Conservation (phyloP, 164 flowering plant species). For the Berberis thunbergii region DNA sequence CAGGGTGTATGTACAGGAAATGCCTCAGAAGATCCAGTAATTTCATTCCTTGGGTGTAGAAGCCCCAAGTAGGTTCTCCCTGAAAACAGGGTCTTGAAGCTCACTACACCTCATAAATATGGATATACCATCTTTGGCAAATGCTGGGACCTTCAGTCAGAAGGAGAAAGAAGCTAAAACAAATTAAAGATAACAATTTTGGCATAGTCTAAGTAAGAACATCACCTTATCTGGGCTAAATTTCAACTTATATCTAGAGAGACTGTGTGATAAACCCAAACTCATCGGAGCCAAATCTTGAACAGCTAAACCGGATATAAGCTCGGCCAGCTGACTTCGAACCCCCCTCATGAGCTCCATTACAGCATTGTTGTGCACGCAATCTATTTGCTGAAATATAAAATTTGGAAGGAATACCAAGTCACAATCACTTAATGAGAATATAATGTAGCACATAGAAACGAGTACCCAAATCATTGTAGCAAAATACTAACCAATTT, state of each 20-base stretch:
- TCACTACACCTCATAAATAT: too few species aligned
- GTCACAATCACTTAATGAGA: background rate
- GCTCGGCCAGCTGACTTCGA: conserved; percentile 76
- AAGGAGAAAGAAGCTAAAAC: too few species aligned
- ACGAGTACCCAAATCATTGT: too few species aligned
- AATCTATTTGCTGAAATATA: conserved; percentile 53
- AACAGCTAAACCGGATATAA: conserved; percentile 70
- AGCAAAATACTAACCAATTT: conserved; percentile 44
- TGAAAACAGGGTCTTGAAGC: too few species aligned
- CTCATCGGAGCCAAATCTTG: conserved; percentile 97
- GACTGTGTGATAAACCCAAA: conserved; percentile 84
- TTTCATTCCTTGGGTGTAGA: too few species aligned
- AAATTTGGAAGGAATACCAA: background rate
- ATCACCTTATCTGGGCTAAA: conserved; percentile 93
- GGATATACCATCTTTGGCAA: too few species aligned
- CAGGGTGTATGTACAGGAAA: too few species aligned
- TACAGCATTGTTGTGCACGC: conserved; percentile 67
- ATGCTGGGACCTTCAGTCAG: too few species aligned
- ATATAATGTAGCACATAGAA: background rate
- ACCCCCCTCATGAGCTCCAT: conserved; percentile 97
- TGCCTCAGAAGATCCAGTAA: too few species aligned
- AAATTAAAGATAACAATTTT: too few species aligned
- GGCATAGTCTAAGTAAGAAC: background rate
- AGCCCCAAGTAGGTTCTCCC: too few species aligned
- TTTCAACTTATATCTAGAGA: conserved; percentile 89